These are phyloP conservation scores for Neurospora discreta DNA, from an alignment of 495 filamentous ascomycete genomes.

Conservation along the genomic window DNA sequence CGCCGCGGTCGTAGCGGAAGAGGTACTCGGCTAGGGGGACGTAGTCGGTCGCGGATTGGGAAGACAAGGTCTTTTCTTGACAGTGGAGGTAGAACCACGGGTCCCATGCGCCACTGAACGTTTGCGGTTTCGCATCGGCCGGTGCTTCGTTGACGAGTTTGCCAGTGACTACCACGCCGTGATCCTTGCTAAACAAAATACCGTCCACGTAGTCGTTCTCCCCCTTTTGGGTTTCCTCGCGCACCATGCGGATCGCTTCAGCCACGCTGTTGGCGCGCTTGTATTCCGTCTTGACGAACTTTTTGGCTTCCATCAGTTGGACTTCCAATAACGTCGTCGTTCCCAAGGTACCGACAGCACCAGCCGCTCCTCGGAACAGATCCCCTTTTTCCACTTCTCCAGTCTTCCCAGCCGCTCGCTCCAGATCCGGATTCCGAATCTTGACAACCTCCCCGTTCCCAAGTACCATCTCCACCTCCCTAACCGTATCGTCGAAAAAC, in stretches of 20 bases:
- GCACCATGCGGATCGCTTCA: slow-evolving; percentile 28
- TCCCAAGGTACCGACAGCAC: slow-evolving; percentile 46
- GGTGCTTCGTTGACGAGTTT: slow-evolving; percentile 30
- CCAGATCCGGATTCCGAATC: slow-evolving; percentile 1
- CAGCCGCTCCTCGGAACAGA: slow-evolving; percentile 44
- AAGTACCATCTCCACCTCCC: slow-evolving; percentile 49
- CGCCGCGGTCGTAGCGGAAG: slow-evolving; percentile 48
- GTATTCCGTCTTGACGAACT: slow-evolving; percentile 47
- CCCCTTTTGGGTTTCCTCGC: slow-evolving; percentile 15
- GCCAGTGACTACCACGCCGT: slow-evolving; percentile 44
- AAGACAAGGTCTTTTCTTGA: slow-evolving; percentile 9
- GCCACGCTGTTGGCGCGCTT: slow-evolving; percentile 31
- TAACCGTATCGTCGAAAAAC: slow-evolving; percentile 46
- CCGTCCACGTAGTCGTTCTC: slow-evolving; percentile 36
- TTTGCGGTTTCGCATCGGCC: slow-evolving; percentile 25
- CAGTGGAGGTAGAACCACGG: slow-evolving; percentile 46
- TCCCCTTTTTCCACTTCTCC: slow-evolving; percentile 23
- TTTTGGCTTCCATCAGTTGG: slow-evolving; percentile 38
- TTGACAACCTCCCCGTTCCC: slow-evolving; percentile 40
- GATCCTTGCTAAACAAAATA: slow-evolving; percentile 37
- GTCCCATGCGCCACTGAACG: slow-evolving; percentile 37
- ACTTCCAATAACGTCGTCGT: slow-evolving; percentile 46
- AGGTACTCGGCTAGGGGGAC: slow-evolving; percentile 45
- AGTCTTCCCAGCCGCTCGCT: background rate
- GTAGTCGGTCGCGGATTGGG: slow-evolving; percentile 25